Conservation (phyloP, 2,329 filamentous ascomycete species). For the Bipolaris zeicola region DNA sequence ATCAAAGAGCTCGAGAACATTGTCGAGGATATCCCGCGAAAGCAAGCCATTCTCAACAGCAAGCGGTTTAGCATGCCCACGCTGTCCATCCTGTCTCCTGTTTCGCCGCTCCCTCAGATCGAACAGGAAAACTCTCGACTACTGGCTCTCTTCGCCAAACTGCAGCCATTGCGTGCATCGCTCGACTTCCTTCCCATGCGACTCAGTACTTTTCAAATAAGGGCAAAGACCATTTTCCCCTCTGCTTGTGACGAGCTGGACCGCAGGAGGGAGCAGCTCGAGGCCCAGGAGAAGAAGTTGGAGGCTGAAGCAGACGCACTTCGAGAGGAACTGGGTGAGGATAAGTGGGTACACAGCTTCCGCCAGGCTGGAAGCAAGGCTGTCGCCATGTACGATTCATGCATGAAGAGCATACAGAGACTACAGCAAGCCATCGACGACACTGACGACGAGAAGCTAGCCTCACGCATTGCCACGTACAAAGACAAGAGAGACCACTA, state of each 20-base stretch:
- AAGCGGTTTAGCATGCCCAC: slow-evolving; percentile 71
- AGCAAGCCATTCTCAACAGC: slow-evolving; percentile 58
- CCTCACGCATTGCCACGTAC: slow-evolving; percentile 81
- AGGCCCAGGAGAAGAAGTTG: slow-evolving; percentile 85
- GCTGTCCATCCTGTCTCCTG: slow-evolving; percentile 66
- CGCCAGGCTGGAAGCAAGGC: slow-evolving; percentile 89
- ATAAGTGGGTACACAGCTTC: slow-evolving; percentile 95
- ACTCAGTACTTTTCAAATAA: slow-evolving; percentile 79
- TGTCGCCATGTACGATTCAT: slow-evolving; percentile 95
- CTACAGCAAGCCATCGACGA: slow-evolving; percentile 79
- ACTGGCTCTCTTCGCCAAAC: slow-evolving; percentile 87
- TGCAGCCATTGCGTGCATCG: slow-evolving; percentile 91
- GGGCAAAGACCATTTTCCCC: slow-evolving; percentile 80
- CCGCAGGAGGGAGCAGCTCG: slow-evolving; percentile 72
- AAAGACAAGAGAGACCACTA: slow-evolving; percentile 96
- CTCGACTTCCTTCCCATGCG: slow-evolving; percentile 96
- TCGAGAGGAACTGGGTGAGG: slow-evolving; percentile 88
- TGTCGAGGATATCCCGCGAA: slow-evolving; percentile 78
- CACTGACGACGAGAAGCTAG: slow-evolving; percentile 67
- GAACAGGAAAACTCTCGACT: slow-evolving; percentile 84
- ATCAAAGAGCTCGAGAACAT: slow-evolving; percentile 92
- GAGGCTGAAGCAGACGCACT: slow-evolving; percentile 89
- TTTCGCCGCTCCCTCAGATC: slow-evolving; percentile 60
- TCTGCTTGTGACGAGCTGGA: slow-evolving; percentile 90
- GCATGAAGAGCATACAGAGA: slow-evolving; percentile 83